Base-by-base conservation (phyloP, 1,284 basidiomycete species). In the Pseudomicrostroma phylloplanum region DNA sequence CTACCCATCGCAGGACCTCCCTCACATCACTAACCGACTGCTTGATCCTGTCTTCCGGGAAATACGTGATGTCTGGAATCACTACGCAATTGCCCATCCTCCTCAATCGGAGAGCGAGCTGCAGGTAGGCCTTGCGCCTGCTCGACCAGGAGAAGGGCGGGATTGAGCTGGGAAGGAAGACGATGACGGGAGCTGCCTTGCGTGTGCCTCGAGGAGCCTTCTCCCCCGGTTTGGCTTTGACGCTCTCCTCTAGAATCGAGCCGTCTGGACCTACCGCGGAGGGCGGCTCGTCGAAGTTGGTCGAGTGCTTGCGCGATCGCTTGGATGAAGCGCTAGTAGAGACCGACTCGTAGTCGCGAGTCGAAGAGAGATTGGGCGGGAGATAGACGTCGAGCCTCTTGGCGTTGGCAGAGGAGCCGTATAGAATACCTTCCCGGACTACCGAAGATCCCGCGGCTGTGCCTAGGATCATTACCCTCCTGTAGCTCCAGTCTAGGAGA, bases 81-180 rank as follows among this genome's bases (percentile, higher is more conserved):
- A 81, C 70, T 55, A 81, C 80, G 59, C 77, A 73, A 61, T 78
- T 77, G 13, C 80, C 80, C 59, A 78, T 67, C n/a, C 74, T 61
- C 1, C 78, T 70, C 17, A 81, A 61, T 0, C 75, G 71, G 11
- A 78, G 71, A 0, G 80, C 80, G 42, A 81, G 69, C 58, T 78
- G 78, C 0, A 80, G 68, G 56, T 75, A 79, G 13, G 72, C 58
- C 53, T 74, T 65, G 41, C 66, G 57, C 57, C 48, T 64, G 41
- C 51, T 21, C 30, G 67, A 69, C 63, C 65, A 61, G 36, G 63
- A 59, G 23, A 77, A 65, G 12, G 76, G 72, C 54, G 77, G 73
- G 30, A 78, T 69, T 42, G 75, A 68, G 15, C 70, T 70, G 1
- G 78, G 79, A 6, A 81, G 63, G 46, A 81, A 67, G n/a, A 81